phyloP scores from a whole-genome alignment of 768 basidiomycete genomes.

The Trametes cingulata region DNA sequence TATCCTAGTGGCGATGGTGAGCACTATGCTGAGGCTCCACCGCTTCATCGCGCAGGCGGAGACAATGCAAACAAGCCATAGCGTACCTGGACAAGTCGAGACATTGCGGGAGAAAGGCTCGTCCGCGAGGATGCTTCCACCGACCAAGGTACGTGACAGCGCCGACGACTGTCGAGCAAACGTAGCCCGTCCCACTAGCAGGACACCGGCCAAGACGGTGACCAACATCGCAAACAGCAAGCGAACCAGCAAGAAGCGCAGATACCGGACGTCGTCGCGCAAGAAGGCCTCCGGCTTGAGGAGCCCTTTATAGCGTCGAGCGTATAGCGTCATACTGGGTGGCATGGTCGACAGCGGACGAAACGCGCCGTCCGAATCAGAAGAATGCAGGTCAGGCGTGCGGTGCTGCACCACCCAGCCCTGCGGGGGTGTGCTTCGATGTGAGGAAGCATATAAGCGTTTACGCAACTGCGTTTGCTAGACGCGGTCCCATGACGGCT shows the following conservation, averaged over 20 bases:
- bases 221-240: slow-evolving; percentile 16
- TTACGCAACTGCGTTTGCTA: neutral
- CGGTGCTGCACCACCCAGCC: neutral
- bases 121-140: neutral
- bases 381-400: slow-evolving; percentile 3
- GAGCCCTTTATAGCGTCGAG: slow-evolving; percentile 3
- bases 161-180: neutral
- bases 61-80: too few relatives aligned
- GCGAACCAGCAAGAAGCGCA: neutral
- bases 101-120: slow-evolving; percentile 12
- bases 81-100: slow-evolving; percentile 22
- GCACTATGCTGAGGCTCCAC: neutral
- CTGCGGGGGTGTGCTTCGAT: neutral
- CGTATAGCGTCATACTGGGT: neutral
- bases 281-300: neutral
- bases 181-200: neutral
- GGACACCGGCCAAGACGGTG: slow-evolving; percentile 8
- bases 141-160: neutral
- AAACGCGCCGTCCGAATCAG: slow-evolving; percentile 4
- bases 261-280: neutral
- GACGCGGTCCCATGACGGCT: slow-evolving; percentile 1
- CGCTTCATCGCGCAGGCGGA: too few relatives aligned
- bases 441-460: neutral
- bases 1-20: slow-evolving; percentile 46
- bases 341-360: neutral